Conservation (phyloP, 148 eudicot species). For the Drosera capensis region DNA sequence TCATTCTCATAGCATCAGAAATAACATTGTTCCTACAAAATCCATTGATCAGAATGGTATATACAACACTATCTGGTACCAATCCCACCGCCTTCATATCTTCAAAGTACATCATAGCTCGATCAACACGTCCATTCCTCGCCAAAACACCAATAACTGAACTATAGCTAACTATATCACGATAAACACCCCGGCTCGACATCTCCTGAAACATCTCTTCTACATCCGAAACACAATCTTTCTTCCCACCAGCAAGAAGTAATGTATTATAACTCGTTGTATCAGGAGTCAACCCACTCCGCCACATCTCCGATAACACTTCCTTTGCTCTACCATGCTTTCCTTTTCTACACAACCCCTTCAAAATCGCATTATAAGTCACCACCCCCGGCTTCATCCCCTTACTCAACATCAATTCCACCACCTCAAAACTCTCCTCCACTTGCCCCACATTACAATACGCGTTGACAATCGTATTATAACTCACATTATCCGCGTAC, state of each 20-base stretch:
- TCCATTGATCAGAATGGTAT: conserved; percentile 64
- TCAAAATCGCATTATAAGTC: conserved; percentile 52
- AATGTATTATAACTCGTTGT: conserved; percentile 43
- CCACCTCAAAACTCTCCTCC: conserved; percentile 47
- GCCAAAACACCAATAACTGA: conserved; percentile 46
- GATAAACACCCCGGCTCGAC: conserved; percentile 25
- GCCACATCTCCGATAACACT: conserved; percentile 43
- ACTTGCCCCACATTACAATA: conserved; percentile 42
- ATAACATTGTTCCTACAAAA: conserved; percentile 40
- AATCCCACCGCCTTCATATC: conserved; percentile 45
- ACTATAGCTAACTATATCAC: conserved; percentile 62
- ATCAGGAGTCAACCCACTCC: conserved; percentile 51
- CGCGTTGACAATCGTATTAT: conserved; percentile 55
- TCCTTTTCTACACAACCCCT: conserved; percentile 48
- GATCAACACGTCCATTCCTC: conserved; percentile 39
- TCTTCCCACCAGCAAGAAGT: conserved; percentile 44
- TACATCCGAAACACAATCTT: conserved; percentile 28
- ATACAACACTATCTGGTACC: conserved; percentile 57
- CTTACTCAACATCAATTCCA: conserved; percentile 34
- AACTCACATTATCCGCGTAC: conserved; percentile 59
- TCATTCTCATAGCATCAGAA: conserved; percentile 46
- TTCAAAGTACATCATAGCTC: conserved; percentile 33
- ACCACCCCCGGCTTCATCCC: conserved; percentile 34
- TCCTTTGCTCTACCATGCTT: conserved; percentile 38
- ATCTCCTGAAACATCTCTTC: conserved; percentile 40